Percentiles rank a stretch among this genome's conserved stretches.
Evolutionary conservation across 164 flowering plant species (phyloP).

Genomic region (Buxus sempervirens): DNA sequence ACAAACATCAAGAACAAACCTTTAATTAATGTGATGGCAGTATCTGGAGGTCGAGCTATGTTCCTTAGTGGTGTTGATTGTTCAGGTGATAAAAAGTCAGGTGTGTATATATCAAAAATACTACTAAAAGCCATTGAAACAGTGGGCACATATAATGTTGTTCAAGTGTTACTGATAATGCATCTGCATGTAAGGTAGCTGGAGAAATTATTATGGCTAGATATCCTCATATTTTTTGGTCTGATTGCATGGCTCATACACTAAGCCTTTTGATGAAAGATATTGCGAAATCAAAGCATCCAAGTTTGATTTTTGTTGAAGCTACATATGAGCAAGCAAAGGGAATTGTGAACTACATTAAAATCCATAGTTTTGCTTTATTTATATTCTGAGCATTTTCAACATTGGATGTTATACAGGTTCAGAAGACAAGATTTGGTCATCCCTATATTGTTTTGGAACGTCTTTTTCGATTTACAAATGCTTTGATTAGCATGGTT

Average conservation of each 20-base stretch:
- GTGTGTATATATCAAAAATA: conserved; percentile 13
- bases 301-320: conserved; percentile 14
- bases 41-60: conserved; percentile 8
- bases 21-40: conserved; percentile 14
- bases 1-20: conserved; percentile 21
- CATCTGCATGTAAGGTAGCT: too few species aligned
- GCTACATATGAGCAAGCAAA: conserved; percentile 19
- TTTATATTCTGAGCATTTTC: conserved; percentile 14
- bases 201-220: conserved; percentile 16
- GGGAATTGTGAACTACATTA: conserved; percentile 14
- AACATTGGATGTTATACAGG: conserved; percentile 10
- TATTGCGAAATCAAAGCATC: conserved; percentile 11
- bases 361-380: conserved; percentile 13
- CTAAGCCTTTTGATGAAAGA: conserved; percentile 28
- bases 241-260: conserved; percentile 27
- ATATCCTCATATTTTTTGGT: conserved; percentile 34
- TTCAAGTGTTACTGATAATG: conserved; percentile 26
- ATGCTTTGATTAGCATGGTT: conserved; percentile 16
- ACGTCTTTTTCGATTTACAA: conserved; percentile 6
- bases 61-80: conserved; percentile 12
- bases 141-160: conserved; percentile 15
- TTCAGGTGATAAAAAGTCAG: conserved; percentile 13
- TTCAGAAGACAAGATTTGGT: conserved; percentile 22
- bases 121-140: conserved; percentile 18
- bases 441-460: conserved; percentile 14